Conservation (phyloP, 129 eudicot genomes). For the Chrysanthemum makinoi region DNA sequence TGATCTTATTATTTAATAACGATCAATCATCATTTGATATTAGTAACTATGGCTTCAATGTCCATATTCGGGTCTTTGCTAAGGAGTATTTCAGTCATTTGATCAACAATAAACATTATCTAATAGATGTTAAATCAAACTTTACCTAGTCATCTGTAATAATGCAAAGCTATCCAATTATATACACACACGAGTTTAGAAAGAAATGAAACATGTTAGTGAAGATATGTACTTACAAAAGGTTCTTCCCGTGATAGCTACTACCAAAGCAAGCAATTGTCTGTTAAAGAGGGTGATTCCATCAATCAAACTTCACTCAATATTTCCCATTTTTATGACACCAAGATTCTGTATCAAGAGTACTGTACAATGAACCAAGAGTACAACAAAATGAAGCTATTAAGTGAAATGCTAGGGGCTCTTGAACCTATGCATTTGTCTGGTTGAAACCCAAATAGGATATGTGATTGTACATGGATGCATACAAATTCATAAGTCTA, state of each 20-base stretch:
- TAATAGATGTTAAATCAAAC: too few species aligned
- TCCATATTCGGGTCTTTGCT: too few species aligned
- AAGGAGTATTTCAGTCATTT: background rate
- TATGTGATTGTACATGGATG: too few species aligned
- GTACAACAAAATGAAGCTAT: background rate
- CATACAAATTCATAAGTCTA: too few species aligned
- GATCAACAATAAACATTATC: background rate
- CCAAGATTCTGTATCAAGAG: constrained; percentile 8
- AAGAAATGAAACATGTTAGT: background rate
- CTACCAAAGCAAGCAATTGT: background rate
- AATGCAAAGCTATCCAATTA: too few species aligned
- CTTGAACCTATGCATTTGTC: too few species aligned
- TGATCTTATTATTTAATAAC: background rate
- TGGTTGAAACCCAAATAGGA: too few species aligned
- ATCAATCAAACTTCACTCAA: constrained; percentile 10
- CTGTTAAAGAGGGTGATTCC: background rate
- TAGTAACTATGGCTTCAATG: background rate
- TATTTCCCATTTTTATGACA: background rate
- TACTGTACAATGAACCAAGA: background rate
- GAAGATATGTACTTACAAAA: background rate
- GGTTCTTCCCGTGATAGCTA: constrained; percentile 1
- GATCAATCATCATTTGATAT: background rate
- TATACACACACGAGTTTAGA: background rate
- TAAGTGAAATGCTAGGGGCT: too few species aligned
- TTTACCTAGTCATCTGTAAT: too few species aligned